Percentiles rank a stretch among this genome's conserved stretches.
These are phyloP conservation scores for Podospora bellae-mahoneyi DNA, from an alignment of 495 filamentous ascomycete genomes.

Conservation along the genomic window DNA sequence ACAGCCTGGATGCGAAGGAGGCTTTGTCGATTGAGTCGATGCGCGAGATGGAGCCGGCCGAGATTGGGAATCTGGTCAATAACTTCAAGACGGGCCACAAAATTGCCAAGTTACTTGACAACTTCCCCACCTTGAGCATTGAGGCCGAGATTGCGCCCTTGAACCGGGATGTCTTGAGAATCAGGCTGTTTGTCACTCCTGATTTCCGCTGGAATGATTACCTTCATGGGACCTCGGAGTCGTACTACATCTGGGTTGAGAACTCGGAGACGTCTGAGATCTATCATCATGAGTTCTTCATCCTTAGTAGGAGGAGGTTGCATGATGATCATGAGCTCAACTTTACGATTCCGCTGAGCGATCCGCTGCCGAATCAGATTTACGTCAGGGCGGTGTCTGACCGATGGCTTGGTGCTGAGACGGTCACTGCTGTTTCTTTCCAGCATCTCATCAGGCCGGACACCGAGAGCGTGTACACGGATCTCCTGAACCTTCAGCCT, in stretches of 20 bases:
- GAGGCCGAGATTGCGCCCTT: conserved; percentile 93
- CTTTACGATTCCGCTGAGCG: conserved; percentile 93
- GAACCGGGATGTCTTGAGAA: conserved; percentile 88
- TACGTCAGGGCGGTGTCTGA: conserved; percentile 93
- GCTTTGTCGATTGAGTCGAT: conserved; percentile 74
- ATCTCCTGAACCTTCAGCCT: conserved; percentile 87
- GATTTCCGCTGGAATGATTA: conserved; percentile 96
- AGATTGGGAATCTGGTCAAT: conserved; percentile 89
- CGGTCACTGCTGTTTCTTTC: conserved; percentile 90
- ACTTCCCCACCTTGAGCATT: conserved; percentile 86
- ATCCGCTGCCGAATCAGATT: conserved; percentile 90
- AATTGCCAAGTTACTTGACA: conserved; percentile 75
- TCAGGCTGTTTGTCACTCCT: conserved; percentile 78
- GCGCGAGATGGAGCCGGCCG: conserved; percentile 84
- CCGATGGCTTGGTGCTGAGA: conserved; percentile 96
- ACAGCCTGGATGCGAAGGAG: conserved; percentile 75
- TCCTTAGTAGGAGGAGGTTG: conserved; percentile 81
- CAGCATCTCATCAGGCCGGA: conserved; percentile 96
- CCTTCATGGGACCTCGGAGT: conserved; percentile 90
- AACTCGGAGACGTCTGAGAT: conserved; percentile 97
- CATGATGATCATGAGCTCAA: conserved; percentile 94
- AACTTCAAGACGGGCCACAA: conserved; percentile 80
- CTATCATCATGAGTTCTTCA: conserved; percentile 96
- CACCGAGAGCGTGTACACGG: conserved; percentile 95
- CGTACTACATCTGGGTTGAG: conserved; percentile 98